Evolutionary conservation across 768 basidiomycete genomes (phyloP), one percentile per base, ranked within the genome.

Genomic region (Mrakia blollopis): DNA sequence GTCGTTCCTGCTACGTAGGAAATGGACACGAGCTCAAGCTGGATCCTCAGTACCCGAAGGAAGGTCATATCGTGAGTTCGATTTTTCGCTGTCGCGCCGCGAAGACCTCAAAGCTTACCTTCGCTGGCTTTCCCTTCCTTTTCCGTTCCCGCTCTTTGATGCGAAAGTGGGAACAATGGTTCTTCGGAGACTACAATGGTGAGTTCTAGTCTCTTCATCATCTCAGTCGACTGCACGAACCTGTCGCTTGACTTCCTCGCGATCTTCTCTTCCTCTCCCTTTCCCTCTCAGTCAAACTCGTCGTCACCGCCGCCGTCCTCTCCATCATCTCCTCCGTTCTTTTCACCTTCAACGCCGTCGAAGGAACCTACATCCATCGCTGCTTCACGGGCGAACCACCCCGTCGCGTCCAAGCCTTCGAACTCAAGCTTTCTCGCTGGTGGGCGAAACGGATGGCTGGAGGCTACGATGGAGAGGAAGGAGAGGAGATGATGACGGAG

Each of bases 1-100:
- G 32, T 39, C 37, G n/a, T 1, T 65, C n/a, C n/a, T 65, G 21
- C 14, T 39, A n/a, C 30, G 37, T 21, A 65, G 63, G 65, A 6
- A 68, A 68, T 39, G 65, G 65, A 3, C 65, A 68, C 25, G 65
- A 39, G 65, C 65, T 68, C 65, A 68, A 68, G 37, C 23, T 68
- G 21, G 37, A 68, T 39, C 65, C 65, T 23, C 37, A 68, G 21
- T 68, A 23, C 65, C 65, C 65, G 21, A 68, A 68, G 37, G 65
- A 68, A 39, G 65, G 35, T 6, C 35, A 41, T 8, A 68, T 68
- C 65, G 63, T 65, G 32, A 32, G 63, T 65, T 50, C 47, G 47
- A 50, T 1, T 50, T 50, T 62, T n/a, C 18, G 57, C 23, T 14
- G n/a, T 57, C 57, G n/a, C 44, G 8, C 57, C 28, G 57, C 25